phyloP scores from a whole-genome alignment of 805 yeast genomes.

The Lipomyces orientalis region DNA sequence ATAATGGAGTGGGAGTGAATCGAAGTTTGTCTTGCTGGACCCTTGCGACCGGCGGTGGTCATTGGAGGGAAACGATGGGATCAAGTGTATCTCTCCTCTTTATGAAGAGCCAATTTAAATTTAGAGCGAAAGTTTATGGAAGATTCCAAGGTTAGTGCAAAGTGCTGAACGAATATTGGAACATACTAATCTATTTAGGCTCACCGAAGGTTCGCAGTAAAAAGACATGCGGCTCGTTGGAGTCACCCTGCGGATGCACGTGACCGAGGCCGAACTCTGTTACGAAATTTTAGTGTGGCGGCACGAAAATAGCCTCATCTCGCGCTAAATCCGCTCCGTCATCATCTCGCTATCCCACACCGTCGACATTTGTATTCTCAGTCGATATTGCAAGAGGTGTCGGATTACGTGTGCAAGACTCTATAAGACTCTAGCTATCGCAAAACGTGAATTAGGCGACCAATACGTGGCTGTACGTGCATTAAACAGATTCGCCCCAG shows the following conservation, averaged over 20 bases:
- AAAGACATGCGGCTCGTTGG: no score
- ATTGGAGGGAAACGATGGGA: conserved; percentile 21
- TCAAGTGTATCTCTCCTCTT: conserved; percentile 8
- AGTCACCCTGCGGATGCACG: no score
- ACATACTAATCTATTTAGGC: conserved; percentile 4
- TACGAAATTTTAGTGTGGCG: no score
- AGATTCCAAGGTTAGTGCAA: conserved; percentile 17
- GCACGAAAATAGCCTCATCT: no score
- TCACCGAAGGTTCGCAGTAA: no score
- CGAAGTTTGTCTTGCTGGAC: conserved; percentile 25
- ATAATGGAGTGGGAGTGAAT: conserved; percentile 17
- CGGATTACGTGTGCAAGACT: neutral
- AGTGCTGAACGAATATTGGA: no score
- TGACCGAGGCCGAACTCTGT: no score
- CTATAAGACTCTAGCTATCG: neutral
- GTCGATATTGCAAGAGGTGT: neutral
- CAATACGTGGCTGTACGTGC: neutral
- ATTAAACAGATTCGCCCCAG: neutral
- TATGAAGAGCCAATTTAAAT: conserved; percentile 3
- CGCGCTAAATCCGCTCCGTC: neutral
- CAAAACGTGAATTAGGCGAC: neutral
- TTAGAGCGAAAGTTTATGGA: conserved; percentile 17
- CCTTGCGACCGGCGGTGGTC: conserved; percentile 32
- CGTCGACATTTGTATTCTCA: neutral
- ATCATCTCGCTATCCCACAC: neutral